Evolutionary conservation across 2,329 filamentous ascomycete genomes (phyloP), one percentile per base, ranked within the genome.

Genomic region (Ceratocystis huliohia): DNA sequence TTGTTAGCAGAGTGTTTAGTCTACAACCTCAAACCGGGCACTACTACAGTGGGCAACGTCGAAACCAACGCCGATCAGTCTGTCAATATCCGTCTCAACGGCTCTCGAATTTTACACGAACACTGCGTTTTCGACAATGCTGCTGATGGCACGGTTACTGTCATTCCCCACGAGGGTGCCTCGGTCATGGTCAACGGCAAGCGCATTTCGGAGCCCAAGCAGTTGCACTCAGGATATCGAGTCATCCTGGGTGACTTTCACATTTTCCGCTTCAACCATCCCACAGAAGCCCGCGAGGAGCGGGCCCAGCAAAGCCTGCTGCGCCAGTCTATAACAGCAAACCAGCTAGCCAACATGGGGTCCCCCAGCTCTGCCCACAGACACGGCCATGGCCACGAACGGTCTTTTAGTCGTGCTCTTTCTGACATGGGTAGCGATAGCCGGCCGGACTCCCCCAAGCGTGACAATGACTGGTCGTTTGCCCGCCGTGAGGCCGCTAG

Each of bases 111-210:
- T 69, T 79, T 97, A 59, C 86, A 90, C 69, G 88, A 96, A 64
- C 94, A 99, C 75, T 99, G 94, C 75, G 87, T 83, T 0, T 96
- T 99, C 73, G 93, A 99, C 70, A 96, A 99, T 72, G 77, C 76
- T 30, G 78, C 88, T 3, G 93, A 99, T 72, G 94, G 93, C 65
- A 86, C 89, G 1, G 94, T 99, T n/a, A 96, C 91, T 0, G 80
- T 99, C 22, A 83, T 95, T 41, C 94, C 94, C 0, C 87, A 83
- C 69, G 91, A 96, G 71, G 91, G 90, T n/a, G 94, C 94, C 0
- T 91, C 92, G 10, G 90, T 99, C 67, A 99, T 99, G 94, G 91
- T 99, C 64, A 99, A 99, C 72, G 94, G 94, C 67, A 84, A 93
- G 70, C 88, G 92, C 20, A 89, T 97, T 65, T 85, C 91, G 65